Percentiles rank a stretch among this genome's conserved stretches.
Conservation (phyloP, 129 eudicot genomes). For the Chrysanthemum lavandulifolium region DNA sequence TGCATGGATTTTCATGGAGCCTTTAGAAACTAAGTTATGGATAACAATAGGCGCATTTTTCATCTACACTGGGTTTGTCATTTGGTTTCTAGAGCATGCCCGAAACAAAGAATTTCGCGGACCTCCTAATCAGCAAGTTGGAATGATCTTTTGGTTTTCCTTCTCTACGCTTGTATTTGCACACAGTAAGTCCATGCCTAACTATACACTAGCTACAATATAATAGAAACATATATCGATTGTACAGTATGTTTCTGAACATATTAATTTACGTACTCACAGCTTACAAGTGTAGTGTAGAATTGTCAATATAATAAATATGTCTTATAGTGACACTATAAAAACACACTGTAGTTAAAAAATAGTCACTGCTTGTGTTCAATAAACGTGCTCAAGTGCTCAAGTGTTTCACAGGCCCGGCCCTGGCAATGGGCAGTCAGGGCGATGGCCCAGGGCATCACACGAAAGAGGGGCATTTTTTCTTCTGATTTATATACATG, state of each 20-base stretch:
- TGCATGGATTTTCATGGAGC: slow-evolving; percentile 58
- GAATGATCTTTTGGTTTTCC: slow-evolving; percentile 57
- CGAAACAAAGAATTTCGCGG: slow-evolving; percentile 47
- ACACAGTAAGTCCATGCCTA: slow-evolving; percentile 40
- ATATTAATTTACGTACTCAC: background rate
- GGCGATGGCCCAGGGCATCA: too few species aligned
- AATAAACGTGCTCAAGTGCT: too few species aligned
- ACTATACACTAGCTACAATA: background rate
- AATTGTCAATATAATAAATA: background rate
- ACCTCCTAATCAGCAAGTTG: slow-evolving; percentile 39
- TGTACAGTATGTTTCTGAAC: background rate
- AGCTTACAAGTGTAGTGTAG: background rate
- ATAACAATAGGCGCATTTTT: slow-evolving; percentile 45
- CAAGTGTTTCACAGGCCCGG: too few species aligned
- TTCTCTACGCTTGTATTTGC: slow-evolving; percentile 64
- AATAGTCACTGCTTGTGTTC: too few species aligned
- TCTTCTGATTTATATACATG: too few species aligned
- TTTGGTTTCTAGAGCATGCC: slow-evolving; percentile 60
- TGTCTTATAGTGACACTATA: background rate
- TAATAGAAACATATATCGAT: background rate
- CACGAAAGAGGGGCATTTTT: too few species aligned
- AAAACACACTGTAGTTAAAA: too few species aligned
- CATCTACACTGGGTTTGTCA: slow-evolving; percentile 50
- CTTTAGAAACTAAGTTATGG: slow-evolving; percentile 46
- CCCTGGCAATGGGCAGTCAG: too few species aligned